Evolutionary conservation across 495 filamentous ascomycete genomes (phyloP), one percentile per base, ranked within the genome.

Genomic region (Tuber indicum): DNA sequence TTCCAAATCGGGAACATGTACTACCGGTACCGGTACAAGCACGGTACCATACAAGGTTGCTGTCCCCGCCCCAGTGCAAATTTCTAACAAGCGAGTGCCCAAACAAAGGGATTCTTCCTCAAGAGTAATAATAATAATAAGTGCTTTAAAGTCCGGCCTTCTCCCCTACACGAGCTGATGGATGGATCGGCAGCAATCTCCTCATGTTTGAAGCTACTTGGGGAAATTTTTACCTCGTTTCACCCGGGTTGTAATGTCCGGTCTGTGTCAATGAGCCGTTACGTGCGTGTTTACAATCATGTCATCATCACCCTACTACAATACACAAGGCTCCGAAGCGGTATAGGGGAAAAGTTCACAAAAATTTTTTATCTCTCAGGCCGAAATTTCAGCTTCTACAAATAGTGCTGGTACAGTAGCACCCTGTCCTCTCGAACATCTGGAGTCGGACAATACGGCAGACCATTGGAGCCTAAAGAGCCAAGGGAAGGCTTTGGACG

Each of bases 111-210:
- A 66, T 66, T 66, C 32, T 66, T 66, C 1, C 26, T 66, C 32
- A 6, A 36, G 16, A 47, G 32, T 36, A 66, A 17, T 36, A 12
- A 32, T 36, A 12, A 32, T 8, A 26, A 66, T 14, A 43, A 76
- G 43, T 52, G 26, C 66, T 70, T 44, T 21, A 42, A 71, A 23
- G 66, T 39, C 49, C 75, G 44, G 69, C 45, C 74, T 76, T 23
- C 75, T 75, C 36, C 21, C 45, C 70, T 52, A 36, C 42, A 70
- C 26, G 75, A 43, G 39, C 69, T 42, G 52, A 75, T 75, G 52
- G 52, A 75, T 75, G 52, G 52, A 49, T 49, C 46, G 19, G 47
- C 47, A n/a, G 23, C 23, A 52, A 52, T 52, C 21, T 52, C 47
- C 47, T 10, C 26, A 36, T 36, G 26, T 14, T 66, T 16, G 52